A percentile compares a stretch with the other conserved stretches of the same genome.
phyloP scores from a whole-genome alignment of 495 filamentous ascomycete species.

The Staphylotrichum tortipilum region DNA sequence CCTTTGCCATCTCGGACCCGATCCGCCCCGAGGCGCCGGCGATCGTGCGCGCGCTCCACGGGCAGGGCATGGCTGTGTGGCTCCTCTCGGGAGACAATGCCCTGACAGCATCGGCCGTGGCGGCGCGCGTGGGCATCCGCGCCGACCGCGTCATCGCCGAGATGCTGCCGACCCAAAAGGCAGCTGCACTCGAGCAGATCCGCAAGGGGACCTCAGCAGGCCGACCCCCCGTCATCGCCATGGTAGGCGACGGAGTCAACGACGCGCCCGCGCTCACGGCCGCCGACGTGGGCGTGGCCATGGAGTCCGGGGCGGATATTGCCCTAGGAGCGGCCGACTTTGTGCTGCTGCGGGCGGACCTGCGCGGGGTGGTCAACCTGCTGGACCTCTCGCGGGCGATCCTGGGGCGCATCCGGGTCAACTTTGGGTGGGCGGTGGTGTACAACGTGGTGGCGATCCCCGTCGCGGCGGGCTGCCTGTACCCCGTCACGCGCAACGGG shows the following conservation, averaged over 20 bases:
- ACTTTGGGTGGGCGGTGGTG: slow-evolving; percentile 82
- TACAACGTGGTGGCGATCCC: slow-evolving; percentile 78
- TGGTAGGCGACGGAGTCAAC: slow-evolving; percentile 83
- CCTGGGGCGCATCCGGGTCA: slow-evolving; percentile 72
- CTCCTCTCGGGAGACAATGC: slow-evolving; percentile 89
- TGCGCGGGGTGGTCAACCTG: slow-evolving; percentile 62
- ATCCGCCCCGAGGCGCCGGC: slow-evolving; percentile 64
- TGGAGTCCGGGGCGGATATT: slow-evolving; percentile 76
- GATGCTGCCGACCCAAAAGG: slow-evolving; percentile 79
- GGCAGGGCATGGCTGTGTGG: slow-evolving; percentile 63
- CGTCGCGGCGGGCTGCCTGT: slow-evolving; percentile 73
- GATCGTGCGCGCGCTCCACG: slow-evolving; percentile 60
- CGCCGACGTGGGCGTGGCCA: slow-evolving; percentile 76
- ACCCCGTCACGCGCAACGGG: slow-evolving; percentile 51
- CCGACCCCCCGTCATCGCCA: slow-evolving; percentile 37
- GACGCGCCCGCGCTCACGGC: slow-evolving; percentile 73
- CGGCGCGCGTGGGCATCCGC: slow-evolving; percentile 65
- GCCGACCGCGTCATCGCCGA: slow-evolving; percentile 72
- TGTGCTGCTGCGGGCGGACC: slow-evolving; percentile 68
- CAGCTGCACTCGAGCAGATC: slow-evolving; percentile 59
- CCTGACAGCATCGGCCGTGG: slow-evolving; percentile 68
- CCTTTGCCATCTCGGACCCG: slow-evolving; percentile 59
- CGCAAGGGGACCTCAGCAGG: slow-evolving; percentile 18
- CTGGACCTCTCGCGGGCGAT: slow-evolving; percentile 62
- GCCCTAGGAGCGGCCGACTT: slow-evolving; percentile 76